These are phyloP conservation scores for Rhizopus stolonifer DNA, from an alignment of 371 early-diverging fungal genomes.

Conservation along the genomic window DNA sequence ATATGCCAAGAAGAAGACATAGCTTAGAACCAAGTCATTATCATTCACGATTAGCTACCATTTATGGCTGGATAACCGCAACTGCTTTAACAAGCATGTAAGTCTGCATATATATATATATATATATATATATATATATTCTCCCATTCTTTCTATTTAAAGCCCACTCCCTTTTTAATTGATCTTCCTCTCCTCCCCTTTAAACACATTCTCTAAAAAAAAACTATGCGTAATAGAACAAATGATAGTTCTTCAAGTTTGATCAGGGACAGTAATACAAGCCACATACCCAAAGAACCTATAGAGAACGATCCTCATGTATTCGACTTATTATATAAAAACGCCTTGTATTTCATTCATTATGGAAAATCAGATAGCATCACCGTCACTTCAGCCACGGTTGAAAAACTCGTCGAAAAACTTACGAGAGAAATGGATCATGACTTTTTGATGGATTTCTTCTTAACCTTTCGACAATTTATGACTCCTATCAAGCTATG, in stretches of 20 bases:
- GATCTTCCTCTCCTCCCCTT: neutral
- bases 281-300: slow-evolving; percentile 18
- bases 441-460: slow-evolving; percentile 48
- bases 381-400: slow-evolving; percentile 49
- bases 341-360: slow-evolving; percentile 30
- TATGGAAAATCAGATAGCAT: slow-evolving; percentile 38
- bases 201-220: neutral
- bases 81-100: neutral
- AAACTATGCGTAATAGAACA: too few relatives aligned
- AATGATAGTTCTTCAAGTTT: slow-evolving; percentile 5
- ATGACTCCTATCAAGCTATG: slow-evolving; percentile 47
- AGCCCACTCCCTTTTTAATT: neutral
- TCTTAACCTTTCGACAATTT: slow-evolving; percentile 50
- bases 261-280: neutral
- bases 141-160: neutral
- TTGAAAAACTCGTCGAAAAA: slow-evolving; percentile 62
- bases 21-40: slow-evolving; percentile 47
- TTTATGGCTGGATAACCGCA: slow-evolving; percentile 57
- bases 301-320: slow-evolving; percentile 49
- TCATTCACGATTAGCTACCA: slow-evolving; percentile 47
- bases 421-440: slow-evolving; percentile 57
- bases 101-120: neutral
- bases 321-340: slow-evolving; percentile 36
- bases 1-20: slow-evolving; percentile 40
- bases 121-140: neutral